Evolutionary conservation across 2,329 filamentous ascomycete species (phyloP), one percentile per base, ranked within the genome.

Genomic region (Penicillium sp.): DNA sequence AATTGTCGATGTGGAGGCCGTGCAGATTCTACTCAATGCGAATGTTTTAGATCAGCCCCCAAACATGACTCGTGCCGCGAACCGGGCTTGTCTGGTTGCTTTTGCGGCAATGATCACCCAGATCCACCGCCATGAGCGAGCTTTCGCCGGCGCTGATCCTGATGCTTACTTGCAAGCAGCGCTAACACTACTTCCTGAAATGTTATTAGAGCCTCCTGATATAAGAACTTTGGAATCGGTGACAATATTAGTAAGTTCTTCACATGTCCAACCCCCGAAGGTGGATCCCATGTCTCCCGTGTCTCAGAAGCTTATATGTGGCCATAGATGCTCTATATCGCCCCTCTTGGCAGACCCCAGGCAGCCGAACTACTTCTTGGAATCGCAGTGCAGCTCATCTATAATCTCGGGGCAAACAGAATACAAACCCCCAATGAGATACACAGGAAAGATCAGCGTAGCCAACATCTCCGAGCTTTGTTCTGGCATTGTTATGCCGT

Each of bases 401-500:
- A 62, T 42, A 65, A 53, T 21, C 57, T 69, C 2, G 67, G 62
- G 6, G 67, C 51, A 4, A 57, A 68, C 42, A 54, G 45, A 47
- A 52, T 50, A 33, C 53, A 46, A 53, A 37, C 35, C 1, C 21
- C 46, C 19, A 40, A 50, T 21, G 50, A 50, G n/a, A 41, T 54
- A 27, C 54, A 21, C 12, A 23, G 56, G 15, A 47, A 25, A 19
- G 46, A 58, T 3, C 52, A 56, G 17, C 50, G 61, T 21, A 55
- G 54, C 6, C 56, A 57, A 37, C 67, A 69, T 46, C 46, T 67
- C 12, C 62, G 67, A 6, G 64, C 61, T 23, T 31, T 69, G 8
- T 69, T 69, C 56, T 69, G 67, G 67, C 49, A 65, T 2, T 67
- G 60, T 27, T 69, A 68, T 40, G 55, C 54, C 10, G 52, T 64